Evolutionary conservation across 1,139 yeast genomes (phyloP), one percentile per base, ranked within the genome.

Genomic region (Taphrina flavorubra): DNA sequence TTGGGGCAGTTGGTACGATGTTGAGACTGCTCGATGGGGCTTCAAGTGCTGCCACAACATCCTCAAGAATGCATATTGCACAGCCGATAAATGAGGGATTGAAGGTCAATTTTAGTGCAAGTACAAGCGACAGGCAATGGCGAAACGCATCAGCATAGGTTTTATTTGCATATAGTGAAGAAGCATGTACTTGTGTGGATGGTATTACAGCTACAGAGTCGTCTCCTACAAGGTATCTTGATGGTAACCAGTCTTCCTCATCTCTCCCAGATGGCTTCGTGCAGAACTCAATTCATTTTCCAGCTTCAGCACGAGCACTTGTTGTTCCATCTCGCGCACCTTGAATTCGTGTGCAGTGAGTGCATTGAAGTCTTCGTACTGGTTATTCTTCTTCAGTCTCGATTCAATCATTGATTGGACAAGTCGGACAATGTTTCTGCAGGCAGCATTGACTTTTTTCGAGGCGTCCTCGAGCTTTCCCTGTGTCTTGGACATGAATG

Each of bases 251-350:
- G 84, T 87, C 78, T 88, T 89, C 78, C 97, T 83, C 72, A 91
- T 91, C 74, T 90, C 96, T 44, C 96, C 96, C 72, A 91, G 81
- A 75, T 90, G 85, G 79, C 89, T 90, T 77, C 97, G 84, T 0
- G 97, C 96, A 13, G 85, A 77, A 65, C 81, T 80, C 73, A 90
- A 81, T 70, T 87, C 85, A 74, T 90, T 90, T 75, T 91, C 97
- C 71, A 91, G 81, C 78, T 90, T 89, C 78, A 91, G 82, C 60
- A 91, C 92, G 77, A 90, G 92, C 14, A 92, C 97, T 77, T 91
- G 97, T 78, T 91, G 97, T 75, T 91, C 96, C 97, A 91, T 90
- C 76, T 92, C 96, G 39, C 86, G 84, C 0, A 96, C 89, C 78
- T 89, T 89, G 74, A 91, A 91, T 77, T 90, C 96, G 76, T 90